A percentile compares a stretch with the other conserved stretches of the same genome.
These are phyloP conservation scores for Hymenoscyphus fraxineus DNA, from an alignment of 2,329 filamentous ascomycete genomes.

Conservation along the genomic window DNA sequence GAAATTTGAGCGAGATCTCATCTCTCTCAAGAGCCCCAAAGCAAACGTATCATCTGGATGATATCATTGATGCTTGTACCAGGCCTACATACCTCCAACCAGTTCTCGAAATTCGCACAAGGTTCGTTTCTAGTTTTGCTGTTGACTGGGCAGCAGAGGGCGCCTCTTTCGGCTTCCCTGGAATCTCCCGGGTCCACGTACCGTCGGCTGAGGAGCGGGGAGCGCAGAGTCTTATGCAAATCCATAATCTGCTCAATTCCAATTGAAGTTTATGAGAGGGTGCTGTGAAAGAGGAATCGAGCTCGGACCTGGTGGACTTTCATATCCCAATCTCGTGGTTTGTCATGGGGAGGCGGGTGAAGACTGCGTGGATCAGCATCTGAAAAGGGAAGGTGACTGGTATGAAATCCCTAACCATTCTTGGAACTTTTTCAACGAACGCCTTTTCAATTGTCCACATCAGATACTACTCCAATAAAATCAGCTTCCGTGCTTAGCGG, in stretches of 20 bases:
- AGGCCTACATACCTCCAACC: slow-evolving; percentile 32
- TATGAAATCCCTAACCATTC: not conserved
- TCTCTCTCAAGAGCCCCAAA: slow-evolving; percentile 10
- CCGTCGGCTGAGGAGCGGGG: slow-evolving; percentile 27
- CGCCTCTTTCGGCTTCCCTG: slow-evolving; percentile 23
- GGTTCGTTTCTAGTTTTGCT: slow-evolving; percentile 30
- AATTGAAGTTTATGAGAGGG: slow-evolving; percentile 16
- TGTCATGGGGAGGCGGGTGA: not conserved
- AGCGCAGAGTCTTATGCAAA: slow-evolving; percentile 32
- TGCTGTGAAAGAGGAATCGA: too few relatives aligned
- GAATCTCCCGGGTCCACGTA: slow-evolving; percentile 12
- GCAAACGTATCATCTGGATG: slow-evolving; percentile 28
- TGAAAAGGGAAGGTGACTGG: not conserved
- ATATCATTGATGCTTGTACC: slow-evolving; percentile 35
- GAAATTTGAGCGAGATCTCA: slow-evolving; percentile 22
- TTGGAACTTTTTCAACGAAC: slow-evolving; percentile 6
- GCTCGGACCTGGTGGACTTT: not conserved
- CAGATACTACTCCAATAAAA: slow-evolving; percentile 6
- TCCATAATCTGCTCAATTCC: slow-evolving; percentile 33
- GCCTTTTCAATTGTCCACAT: not conserved
- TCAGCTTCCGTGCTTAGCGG: slow-evolving; percentile 7
- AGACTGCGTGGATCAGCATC: not conserved
- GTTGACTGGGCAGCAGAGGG: slow-evolving; percentile 27
- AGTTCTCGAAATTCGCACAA: slow-evolving; percentile 28
- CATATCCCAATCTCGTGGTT: not conserved